phyloP scores from a whole-genome alignment of 2,329 filamentous ascomycete genomes.

The Colletotrichum camelliae region DNA sequence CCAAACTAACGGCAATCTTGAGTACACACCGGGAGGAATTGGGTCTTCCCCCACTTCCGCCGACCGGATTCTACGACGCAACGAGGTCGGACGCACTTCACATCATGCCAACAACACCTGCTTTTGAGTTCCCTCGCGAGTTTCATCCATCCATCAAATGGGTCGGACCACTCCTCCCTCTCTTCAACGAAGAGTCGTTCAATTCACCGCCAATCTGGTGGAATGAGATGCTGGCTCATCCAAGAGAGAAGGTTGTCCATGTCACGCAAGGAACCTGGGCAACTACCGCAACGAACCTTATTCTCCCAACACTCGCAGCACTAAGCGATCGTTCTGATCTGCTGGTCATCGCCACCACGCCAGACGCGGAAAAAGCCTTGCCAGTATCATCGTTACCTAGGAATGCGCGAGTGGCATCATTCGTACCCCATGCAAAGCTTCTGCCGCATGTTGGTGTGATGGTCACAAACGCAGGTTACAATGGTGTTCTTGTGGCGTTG shows the following conservation, averaged over 20 bases:
- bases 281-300: constrained; percentile 11
- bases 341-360: constrained; percentile 3
- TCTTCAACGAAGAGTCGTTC: not conserved
- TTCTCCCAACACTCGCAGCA: constrained; percentile 19
- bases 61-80: not conserved
- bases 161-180: constrained; percentile 1
- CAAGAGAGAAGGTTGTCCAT: constrained; percentile 22
- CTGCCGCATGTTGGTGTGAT: constrained; percentile 32
- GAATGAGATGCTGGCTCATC: constrained; percentile 25
- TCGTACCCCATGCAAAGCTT: constrained; percentile 22
- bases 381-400: not conserved
- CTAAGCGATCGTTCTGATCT: not conserved
- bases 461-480: constrained; percentile 27
- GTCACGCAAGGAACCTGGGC: constrained; percentile 26
- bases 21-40: not conserved
- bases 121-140: constrained; percentile 25
- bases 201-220: constrained; percentile 21
- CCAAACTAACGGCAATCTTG: not conserved
- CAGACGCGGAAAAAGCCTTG: not conserved
- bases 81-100: not conserved
- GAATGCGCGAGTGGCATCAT: constrained; percentile 8
- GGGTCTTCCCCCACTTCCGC: not conserved
- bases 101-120: constrained; percentile 9
- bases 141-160: constrained; percentile 19
- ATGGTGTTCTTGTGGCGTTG: constrained; percentile 23